Evolutionary conservation across 192 early-diverging fungal genomes (phyloP), one percentile per base, ranked within the genome.

Genomic region (Rhizoclosmatium sp.): DNA sequence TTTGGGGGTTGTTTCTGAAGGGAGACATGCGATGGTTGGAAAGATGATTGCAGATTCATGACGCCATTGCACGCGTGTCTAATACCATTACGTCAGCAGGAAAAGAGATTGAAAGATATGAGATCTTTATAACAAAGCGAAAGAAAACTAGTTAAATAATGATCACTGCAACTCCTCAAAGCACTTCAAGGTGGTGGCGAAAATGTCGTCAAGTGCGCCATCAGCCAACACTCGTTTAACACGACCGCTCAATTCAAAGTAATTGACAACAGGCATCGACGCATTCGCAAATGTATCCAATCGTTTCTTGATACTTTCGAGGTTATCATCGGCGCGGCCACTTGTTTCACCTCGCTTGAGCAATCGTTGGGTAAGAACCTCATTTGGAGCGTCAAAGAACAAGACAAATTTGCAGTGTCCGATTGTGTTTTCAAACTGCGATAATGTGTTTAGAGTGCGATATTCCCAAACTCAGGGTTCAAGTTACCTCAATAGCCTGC

Each of bases 281-380:
- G 69, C 78, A 65, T 85, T 69, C 21, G 69, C 59, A 54, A 87
- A 90, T 31, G 78, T 88, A 44, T 79, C 70, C 42, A 87, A 79
- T 48, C 88, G 81, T 75, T 88, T 91, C 64, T 82, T 76, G 47
- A 91, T 91, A 16, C 76, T 82, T 62, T 88, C 88, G 46, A 88
- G 5, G 75, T 91, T 91, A 51, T 91, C 90, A 68, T 91, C 90
- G 40, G 88, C 80, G 7, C 90, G 78, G 7, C 90, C 90, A 42
- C 85, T 88, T 1, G 88, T 91, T 67, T 91, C 83, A 4, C 90
- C 90, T 19, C 90, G 78, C 75, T 91, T 85, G 16, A 91, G 64
- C 19, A 91, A 75, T 3, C 90, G 84, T 60, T 82, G n/a, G 42
- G 76, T 74, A n/a, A 91, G 80, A 3, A 79, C 66, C 2, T 88